These are phyloP conservation scores for Agrocybe pediades DNA, from an alignment of 768 basidiomycete genomes.

Conservation along the genomic window DNA sequence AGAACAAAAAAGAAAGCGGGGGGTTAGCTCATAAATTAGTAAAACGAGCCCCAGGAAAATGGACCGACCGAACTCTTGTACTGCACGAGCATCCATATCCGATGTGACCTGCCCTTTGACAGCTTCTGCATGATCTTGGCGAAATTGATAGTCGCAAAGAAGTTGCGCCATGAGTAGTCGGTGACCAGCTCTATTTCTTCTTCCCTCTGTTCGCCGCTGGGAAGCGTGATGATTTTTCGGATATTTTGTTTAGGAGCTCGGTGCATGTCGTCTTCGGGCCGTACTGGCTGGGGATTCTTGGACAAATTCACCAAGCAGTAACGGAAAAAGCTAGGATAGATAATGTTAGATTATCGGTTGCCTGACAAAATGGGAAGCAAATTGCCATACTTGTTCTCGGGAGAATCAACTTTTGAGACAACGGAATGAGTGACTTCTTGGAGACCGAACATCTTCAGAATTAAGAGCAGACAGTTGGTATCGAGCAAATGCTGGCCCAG, in stretches of 20 bases:
- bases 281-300: constrained; percentile 56
- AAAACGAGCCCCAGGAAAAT: neutral
- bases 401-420: constrained; percentile 85
- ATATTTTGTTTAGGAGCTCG: constrained; percentile 62
- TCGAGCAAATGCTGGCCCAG: constrained; percentile 94
- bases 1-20: no score
- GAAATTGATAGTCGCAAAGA: constrained; percentile 96
- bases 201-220: constrained; percentile 74
- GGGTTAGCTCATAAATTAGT: no score
- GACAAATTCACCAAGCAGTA: constrained; percentile 86
- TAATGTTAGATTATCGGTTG: neutral
- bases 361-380: neutral
- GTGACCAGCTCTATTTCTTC: constrained; percentile 92
- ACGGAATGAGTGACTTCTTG: constrained; percentile 87
- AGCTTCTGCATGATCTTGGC: constrained; percentile 98
- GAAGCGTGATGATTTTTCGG: constrained; percentile 55
- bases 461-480: constrained; percentile 90
- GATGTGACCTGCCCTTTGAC: constrained; percentile 91
- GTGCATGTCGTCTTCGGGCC: constrained; percentile 67
- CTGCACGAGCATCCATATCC: constrained; percentile 94
- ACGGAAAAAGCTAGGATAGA: constrained; percentile 83
- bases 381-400: constrained; percentile 70
- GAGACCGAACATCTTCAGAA: constrained; percentile 98
- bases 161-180: constrained; percentile 97
- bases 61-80: constrained; percentile 92